A percentile compares a stretch with the other conserved stretches of the same genome.
These are phyloP conservation scores for Paxillus rubicundulus DNA, from an alignment of 768 basidiomycete genomes.

Conservation along the genomic window DNA sequence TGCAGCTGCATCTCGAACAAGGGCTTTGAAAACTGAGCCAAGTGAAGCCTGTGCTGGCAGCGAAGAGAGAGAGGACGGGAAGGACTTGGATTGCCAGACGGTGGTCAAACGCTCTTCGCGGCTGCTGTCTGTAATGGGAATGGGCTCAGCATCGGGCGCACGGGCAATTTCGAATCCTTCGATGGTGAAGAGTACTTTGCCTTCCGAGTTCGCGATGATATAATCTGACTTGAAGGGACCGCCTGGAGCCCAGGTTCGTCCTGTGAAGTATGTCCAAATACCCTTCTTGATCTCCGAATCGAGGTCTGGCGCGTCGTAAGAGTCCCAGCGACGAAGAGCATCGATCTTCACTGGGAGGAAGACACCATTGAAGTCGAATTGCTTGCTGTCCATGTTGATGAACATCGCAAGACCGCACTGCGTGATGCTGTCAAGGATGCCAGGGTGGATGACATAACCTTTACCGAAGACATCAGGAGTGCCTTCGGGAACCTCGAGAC, in stretches of 20 bases:
- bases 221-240: conserved; percentile 27
- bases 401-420: conserved; percentile 32
- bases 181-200: conserved; percentile 32
- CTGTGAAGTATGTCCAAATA: conserved; percentile 30
- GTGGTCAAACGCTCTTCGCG: conserved; percentile 31
- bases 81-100: conserved; percentile 30
- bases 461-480: conserved; percentile 29
- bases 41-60: conserved; percentile 5
- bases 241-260: conserved; percentile 20
- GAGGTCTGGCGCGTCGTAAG: conserved; percentile 19
- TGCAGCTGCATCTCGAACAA: conserved; percentile 14
- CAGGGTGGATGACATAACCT: conserved; percentile 33
- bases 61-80: conserved; percentile 19
- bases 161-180: conserved; percentile 34
- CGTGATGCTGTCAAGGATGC: conserved; percentile 33
- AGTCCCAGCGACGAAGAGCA: conserved; percentile 30
- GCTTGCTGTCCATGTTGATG: conserved; percentile 29
- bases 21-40: conserved; percentile 15
- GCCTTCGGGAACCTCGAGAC: conserved; percentile 18
- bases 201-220: conserved; percentile 28
- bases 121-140: conserved; percentile 23
- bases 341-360: conserved; percentile 33
- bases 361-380: conserved; percentile 31
- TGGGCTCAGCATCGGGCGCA: conserved; percentile 28
- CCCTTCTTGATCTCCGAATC: conserved; percentile 28